phyloP scores from a whole-genome alignment of 2,329 filamentous ascomycete genomes.

The Aspergillus sp. region DNA sequence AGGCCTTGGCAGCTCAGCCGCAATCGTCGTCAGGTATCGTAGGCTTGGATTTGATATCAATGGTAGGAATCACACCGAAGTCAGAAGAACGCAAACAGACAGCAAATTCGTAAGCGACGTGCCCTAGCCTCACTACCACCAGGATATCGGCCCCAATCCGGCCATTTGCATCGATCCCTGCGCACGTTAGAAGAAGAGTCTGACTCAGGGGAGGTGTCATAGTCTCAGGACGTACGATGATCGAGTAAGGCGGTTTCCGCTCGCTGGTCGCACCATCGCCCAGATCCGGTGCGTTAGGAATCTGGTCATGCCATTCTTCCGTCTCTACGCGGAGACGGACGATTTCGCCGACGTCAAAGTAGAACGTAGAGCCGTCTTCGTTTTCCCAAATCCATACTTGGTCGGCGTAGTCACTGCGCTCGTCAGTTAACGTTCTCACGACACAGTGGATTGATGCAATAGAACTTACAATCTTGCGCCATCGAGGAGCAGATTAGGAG shows the following conservation, averaged over 20 bases:
- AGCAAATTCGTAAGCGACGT: conserved; percentile 5
- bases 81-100: neutral
- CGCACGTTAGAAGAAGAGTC: conserved; percentile 11
- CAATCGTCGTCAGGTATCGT: neutral
- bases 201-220: neutral
- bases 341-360: conserved; percentile 85
- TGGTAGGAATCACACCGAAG: neutral
- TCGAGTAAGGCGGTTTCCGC: conserved; percentile 57
- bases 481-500: conserved; percentile 69
- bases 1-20: neutral
- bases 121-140: conserved; percentile 37
- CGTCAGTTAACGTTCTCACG: conserved; percentile 18
- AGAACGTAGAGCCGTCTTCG: conserved; percentile 69
- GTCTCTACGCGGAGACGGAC: conserved; percentile 82
- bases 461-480: conserved; percentile 70
- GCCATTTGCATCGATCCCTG: conserved; percentile 49
- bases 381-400: conserved; percentile 82
- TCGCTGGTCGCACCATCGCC: conserved; percentile 58
- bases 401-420: conserved; percentile 65
- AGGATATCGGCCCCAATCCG: conserved; percentile 45
- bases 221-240: conserved; percentile 35
- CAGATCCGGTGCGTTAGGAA: conserved; percentile 67
- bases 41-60: neutral
- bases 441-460: neutral
- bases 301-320: conserved; percentile 90